These are phyloP conservation scores for Aspergillus sp. DNA, from an alignment of 2,329 filamentous ascomycete species.

Conservation along the genomic window DNA sequence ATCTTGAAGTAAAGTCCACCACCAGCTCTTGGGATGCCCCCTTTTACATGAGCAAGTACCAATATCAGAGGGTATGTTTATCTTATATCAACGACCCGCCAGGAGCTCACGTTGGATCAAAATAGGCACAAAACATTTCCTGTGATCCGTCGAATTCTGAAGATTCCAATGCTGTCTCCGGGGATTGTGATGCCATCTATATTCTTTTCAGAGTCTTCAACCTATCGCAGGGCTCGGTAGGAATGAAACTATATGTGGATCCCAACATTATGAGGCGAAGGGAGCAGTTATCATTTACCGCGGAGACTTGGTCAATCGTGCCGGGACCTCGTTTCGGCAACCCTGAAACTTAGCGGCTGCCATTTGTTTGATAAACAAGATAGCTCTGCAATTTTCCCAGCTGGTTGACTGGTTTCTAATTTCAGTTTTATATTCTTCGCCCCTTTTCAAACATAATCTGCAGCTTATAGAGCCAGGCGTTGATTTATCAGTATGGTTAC, in stretches of 20 bases:
- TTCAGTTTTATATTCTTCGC: neutral
- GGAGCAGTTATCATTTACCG: slow-evolving; percentile 5
- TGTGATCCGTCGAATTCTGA: neutral
- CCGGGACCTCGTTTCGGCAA: slow-evolving; percentile 1
- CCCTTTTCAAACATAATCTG: neutral
- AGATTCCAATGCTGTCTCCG: neutral
- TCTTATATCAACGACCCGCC: neutral
- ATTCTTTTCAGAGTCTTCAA: slow-evolving; percentile 39
- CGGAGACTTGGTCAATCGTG: slow-evolving; percentile 8
- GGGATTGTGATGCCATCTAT: slow-evolving; percentile 24
- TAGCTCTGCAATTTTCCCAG: neutral
- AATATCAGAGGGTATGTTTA: slow-evolving; percentile 37
- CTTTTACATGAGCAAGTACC: slow-evolving; percentile 44
- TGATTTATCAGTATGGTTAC: too few relatives aligned
- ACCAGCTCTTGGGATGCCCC: slow-evolving; percentile 30
- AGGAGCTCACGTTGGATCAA: neutral
- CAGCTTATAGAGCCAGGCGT: too few relatives aligned
- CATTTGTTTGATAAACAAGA: neutral
- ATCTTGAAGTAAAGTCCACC: slow-evolving; percentile 49
- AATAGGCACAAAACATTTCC: slow-evolving; percentile 4
- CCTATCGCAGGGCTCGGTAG: slow-evolving; percentile 24
- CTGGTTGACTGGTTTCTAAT: neutral
- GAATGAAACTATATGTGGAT: slow-evolving; percentile 35
- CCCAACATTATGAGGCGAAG: slow-evolving; percentile 19
- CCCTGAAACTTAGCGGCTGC: neutral